Conservation (phyloP, 1,139 yeast species). For the Meyerozyma guilliermondii region DNA sequence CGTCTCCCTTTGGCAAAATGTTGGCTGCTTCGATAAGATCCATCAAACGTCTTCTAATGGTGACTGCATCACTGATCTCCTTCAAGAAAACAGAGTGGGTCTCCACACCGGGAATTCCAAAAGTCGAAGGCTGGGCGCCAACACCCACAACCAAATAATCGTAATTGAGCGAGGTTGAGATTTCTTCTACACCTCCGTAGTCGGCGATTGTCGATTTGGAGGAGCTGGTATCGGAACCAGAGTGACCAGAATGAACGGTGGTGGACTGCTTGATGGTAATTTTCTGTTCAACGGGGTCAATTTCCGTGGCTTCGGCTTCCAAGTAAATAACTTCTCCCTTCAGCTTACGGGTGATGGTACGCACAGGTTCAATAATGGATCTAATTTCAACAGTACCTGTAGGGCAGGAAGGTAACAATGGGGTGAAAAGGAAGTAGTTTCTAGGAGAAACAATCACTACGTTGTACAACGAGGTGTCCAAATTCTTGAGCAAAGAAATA, state of each 20-base stretch:
- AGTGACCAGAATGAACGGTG: slow-evolving; percentile 48
- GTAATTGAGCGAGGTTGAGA: slow-evolving; percentile 49
- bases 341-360: slow-evolving; percentile 55
- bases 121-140: slow-evolving; percentile 89
- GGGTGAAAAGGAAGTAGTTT: slow-evolving; percentile 91
- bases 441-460: slow-evolving; percentile 90
- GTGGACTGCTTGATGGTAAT: slow-evolving; percentile 56
- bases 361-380: slow-evolving; percentile 83
- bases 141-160: slow-evolving; percentile 86
- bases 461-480: slow-evolving; percentile 83
- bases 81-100: slow-evolving; percentile 83
- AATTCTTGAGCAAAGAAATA: slow-evolving; percentile 70
- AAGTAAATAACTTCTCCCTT: slow-evolving; percentile 78
- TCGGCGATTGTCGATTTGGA: slow-evolving; percentile 46
- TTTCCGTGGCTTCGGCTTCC: slow-evolving; percentile 86
- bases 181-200: slow-evolving; percentile 35
- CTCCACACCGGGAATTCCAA: slow-evolving; percentile 89
- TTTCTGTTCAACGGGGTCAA: slow-evolving; percentile 64
- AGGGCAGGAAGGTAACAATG: slow-evolving; percentile 88
- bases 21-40: slow-evolving; percentile 82
- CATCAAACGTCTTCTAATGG: slow-evolving; percentile 71
- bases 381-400: slow-evolving; percentile 90
- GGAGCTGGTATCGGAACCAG: slow-evolving; percentile 49
- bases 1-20: slow-evolving; percentile 65
- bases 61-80: slow-evolving; percentile 78